Percentiles rank a stretch among this genome's conserved stretches.
Conservation (phyloP, 179 eudicot species). For the Carnegiea gigantea region DNA sequence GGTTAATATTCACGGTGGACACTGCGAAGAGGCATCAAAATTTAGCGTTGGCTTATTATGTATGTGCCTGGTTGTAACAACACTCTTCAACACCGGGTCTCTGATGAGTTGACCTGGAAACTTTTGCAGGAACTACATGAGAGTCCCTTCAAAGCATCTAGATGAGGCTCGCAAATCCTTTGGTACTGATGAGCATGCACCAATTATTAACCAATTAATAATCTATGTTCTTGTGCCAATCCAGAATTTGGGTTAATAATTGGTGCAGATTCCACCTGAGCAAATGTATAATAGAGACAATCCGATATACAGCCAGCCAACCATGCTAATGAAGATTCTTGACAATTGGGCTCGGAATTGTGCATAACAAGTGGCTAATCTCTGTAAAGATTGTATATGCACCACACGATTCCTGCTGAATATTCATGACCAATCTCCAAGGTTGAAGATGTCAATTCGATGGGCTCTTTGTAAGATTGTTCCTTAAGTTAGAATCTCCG, state of each 20-base stretch:
- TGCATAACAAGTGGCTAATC: no score
- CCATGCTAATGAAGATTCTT: background rate
- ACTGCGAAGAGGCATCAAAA: no score
- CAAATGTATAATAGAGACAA: slow-evolving; percentile 17
- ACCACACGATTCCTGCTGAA: background rate
- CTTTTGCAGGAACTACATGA: slow-evolving; percentile 64
- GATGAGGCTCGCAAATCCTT: slow-evolving; percentile 93
- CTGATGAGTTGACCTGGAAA: background rate
- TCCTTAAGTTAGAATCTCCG: background rate
- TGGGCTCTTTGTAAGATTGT: background rate
- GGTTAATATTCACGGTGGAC: no score
- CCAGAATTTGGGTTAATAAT: background rate
- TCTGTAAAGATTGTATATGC: slow-evolving; percentile 12
- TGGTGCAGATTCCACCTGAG: slow-evolving; percentile 32
- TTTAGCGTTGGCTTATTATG: no score
- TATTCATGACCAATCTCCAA: background rate
- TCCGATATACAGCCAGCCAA: background rate
- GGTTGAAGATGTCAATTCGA: background rate
- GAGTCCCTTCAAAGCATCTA: slow-evolving; percentile 59
- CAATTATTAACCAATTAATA: no score
- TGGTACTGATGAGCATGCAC: slow-evolving; percentile 98
- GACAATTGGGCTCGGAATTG: background rate
- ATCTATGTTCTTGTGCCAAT: no score
- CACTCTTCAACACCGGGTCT: no score
- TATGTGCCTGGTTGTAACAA: no score